These are phyloP conservation scores for Termitomyces sp. DNA, from an alignment of 768 basidiomycete genomes.

Conservation along the genomic window DNA sequence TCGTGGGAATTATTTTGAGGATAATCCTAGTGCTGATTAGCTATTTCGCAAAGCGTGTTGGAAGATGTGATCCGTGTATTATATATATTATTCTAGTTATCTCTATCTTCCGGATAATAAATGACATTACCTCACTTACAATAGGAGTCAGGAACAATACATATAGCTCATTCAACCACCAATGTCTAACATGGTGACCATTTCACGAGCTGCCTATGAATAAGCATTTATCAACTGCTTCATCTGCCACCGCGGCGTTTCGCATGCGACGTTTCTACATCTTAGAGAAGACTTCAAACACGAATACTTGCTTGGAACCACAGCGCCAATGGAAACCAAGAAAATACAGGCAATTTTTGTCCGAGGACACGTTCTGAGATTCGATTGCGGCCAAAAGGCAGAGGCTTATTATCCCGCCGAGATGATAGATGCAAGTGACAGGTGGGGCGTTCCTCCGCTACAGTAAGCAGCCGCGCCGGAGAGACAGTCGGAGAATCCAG, in stretches of 20 bases:
- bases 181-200: background rate
- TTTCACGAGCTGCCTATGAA: background rate
- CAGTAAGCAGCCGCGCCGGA: too few species aligned
- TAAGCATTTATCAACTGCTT: background rate
- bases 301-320: background rate
- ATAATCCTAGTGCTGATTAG: conserved; percentile 42
- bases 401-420: too few species aligned
- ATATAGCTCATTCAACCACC: background rate
- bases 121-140: background rate
- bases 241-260: background rate
- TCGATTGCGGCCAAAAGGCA: conserved; percentile 2
- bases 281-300: background rate
- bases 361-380: background rate
- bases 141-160: background rate
- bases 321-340: background rate
- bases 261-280: background rate
- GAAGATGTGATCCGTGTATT: background rate
- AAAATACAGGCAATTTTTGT: background rate
- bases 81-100: background rate
- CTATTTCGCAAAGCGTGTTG: background rate
- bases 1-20: conserved; percentile 60
- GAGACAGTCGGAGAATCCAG: too few species aligned
- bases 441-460: too few species aligned
- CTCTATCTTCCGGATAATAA: background rate
- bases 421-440: too few species aligned